phyloP scores from a whole-genome alignment of 768 basidiomycete genomes.

The Sarcodon sp. region DNA sequence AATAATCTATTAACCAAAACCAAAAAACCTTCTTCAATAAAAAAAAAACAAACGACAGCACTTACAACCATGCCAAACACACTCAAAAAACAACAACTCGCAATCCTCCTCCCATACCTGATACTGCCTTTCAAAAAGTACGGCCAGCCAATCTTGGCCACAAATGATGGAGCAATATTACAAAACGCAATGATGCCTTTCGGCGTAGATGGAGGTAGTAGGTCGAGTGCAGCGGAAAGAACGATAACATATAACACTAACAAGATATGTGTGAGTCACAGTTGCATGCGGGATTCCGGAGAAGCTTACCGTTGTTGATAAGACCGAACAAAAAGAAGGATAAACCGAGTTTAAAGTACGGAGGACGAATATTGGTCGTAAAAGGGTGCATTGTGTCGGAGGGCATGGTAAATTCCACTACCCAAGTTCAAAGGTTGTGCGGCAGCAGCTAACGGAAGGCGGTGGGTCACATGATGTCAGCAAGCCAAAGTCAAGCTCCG shows the following conservation, averaged over 20 bases:
- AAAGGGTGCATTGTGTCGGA: not conserved
- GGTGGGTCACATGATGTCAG: no score
- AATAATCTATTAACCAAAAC: no score
- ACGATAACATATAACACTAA: constrained; percentile 93
- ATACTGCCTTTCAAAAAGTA: constrained; percentile 81
- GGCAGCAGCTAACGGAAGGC: no score
- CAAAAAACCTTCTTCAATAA: no score
- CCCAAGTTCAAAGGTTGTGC: no score
- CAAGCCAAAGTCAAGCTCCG: no score
- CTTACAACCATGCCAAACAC: constrained; percentile 82
- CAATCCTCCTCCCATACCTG: constrained; percentile 61
- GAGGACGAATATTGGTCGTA: not conserved
- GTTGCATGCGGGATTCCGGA: not conserved
- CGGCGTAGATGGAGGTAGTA: constrained; percentile 84
- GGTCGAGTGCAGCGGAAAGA: constrained; percentile 88
- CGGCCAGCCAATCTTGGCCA: constrained; percentile 88
- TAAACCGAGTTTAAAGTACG: constrained; percentile 24
- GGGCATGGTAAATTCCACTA: no score
- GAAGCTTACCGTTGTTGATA: constrained; percentile 72
- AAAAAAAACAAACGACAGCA: constrained; percentile 1
- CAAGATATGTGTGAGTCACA: not conserved
- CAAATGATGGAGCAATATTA: constrained; percentile 82
- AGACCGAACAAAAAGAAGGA: constrained; percentile 91
- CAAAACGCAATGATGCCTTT: constrained; percentile 93
- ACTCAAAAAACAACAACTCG: constrained; percentile 65